Percentiles rank a stretch among this genome's conserved stretches.
Evolutionary conservation across 139 green algal species (phyloP).

Genomic region (Mesotaenium endlicherianum): DNA sequence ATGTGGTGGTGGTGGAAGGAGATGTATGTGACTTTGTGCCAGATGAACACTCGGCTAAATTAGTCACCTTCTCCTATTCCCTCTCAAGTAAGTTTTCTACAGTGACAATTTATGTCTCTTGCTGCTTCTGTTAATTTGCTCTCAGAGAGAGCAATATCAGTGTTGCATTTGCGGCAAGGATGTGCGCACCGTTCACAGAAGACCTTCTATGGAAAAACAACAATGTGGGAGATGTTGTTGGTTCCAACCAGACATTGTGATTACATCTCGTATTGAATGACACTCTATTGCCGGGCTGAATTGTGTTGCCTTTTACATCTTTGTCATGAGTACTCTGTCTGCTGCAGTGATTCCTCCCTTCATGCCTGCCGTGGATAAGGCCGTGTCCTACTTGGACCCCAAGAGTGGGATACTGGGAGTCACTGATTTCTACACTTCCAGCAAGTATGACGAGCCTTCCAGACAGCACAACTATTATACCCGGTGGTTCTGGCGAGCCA

Average conservation of each 20-base stretch:
- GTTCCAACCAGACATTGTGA: no score
- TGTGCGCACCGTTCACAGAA: no score
- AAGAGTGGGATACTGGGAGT: conserved; percentile 82
- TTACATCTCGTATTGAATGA: no score
- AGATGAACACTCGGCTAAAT: conserved; percentile 61
- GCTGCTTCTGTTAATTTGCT: no score
- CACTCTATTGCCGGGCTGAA: no score
- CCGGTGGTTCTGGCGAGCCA: conserved; percentile 91
- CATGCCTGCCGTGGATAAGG: conserved; percentile 85
- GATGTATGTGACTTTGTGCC: conserved; percentile 87
- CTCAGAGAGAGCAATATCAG: no score
- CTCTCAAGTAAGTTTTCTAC: conserved; percentile 73
- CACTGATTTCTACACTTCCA: conserved; percentile 88
- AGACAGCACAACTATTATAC: conserved; percentile 82
- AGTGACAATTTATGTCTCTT: no score
- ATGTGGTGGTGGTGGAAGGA: conserved; percentile 88
- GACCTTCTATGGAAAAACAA: no score
- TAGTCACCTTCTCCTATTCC: conserved; percentile 98
- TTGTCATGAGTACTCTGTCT: conserved; percentile 53
- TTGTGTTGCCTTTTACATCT: background rate
- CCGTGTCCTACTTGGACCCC: conserved; percentile 72
- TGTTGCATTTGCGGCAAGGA: no score
- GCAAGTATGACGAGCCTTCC: conserved; percentile 77
- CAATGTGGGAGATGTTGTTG: no score
- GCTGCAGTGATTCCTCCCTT: conserved; percentile 91